phyloP scores from a whole-genome alignment of 1,284 basidiomycete genomes.

The Phellinidium pouzarii region DNA sequence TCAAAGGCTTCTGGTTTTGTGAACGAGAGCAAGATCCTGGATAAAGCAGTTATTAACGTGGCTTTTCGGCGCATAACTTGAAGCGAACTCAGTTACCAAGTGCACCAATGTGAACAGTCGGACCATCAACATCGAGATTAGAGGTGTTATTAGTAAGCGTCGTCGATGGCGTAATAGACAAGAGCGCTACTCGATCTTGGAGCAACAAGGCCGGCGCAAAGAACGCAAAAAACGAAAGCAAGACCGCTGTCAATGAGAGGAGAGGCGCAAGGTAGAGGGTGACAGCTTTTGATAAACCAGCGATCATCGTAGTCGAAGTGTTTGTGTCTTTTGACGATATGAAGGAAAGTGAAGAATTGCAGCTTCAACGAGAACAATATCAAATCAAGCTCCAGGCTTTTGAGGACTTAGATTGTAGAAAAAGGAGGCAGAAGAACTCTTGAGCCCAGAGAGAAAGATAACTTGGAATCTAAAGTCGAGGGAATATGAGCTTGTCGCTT shows the following conservation, averaged over 20 bases:
- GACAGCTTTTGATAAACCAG: slow-evolving; percentile 61
- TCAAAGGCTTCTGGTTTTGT: slow-evolving; percentile 41
- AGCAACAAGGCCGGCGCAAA: slow-evolving; percentile 57
- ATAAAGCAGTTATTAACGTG: neutral
- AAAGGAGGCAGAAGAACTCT: neutral
- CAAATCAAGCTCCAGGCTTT: too few species aligned
- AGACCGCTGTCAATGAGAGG: slow-evolving; percentile 53
- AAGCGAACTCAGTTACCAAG: slow-evolving; percentile 39
- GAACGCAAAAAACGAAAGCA: slow-evolving; percentile 61
- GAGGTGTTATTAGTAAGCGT: slow-evolving; percentile 38
- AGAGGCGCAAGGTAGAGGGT: slow-evolving; percentile 65
- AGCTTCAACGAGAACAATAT: too few species aligned
- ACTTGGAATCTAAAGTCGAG: neutral
- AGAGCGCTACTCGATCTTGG: slow-evolving; percentile 53
- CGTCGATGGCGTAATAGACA: slow-evolving; percentile 56
- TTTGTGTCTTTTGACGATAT: too few species aligned
- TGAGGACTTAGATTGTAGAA: neutral
- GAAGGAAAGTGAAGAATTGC: too few species aligned
- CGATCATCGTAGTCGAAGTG: slow-evolving; percentile 47
- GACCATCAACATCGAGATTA: slow-evolving; percentile 50
- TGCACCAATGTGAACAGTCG: slow-evolving; percentile 58
- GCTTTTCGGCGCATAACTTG: slow-evolving; percentile 6
- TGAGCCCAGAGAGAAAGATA: neutral
- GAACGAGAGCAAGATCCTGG: slow-evolving; percentile 63
- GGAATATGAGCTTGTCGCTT: neutral